A percentile compares a stretch with the other conserved stretches of the same genome.
phyloP scores from a whole-genome alignment of 1,139 yeast species.

The Debaryomyces coudertii region DNA sequence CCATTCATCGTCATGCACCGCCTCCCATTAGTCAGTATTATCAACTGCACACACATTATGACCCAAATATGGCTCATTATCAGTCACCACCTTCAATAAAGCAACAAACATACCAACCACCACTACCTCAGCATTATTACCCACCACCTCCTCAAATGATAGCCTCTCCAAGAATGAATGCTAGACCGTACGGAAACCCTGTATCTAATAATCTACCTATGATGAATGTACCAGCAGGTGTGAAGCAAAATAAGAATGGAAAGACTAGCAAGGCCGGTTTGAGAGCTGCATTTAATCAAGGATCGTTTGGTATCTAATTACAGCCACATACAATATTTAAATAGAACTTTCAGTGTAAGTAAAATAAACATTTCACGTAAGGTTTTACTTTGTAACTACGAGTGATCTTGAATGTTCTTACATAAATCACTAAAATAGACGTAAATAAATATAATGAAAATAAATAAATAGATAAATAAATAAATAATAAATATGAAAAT shows the following conservation, averaged over 20 bases:
- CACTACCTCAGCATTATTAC: neutral
- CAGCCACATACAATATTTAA: neutral
- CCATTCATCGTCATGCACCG: neutral
- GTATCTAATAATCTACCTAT: constrained; percentile 37
- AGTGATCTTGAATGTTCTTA: neutral
- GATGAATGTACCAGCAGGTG: constrained; percentile 43
- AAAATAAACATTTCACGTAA: neutral
- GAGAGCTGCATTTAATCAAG: constrained; percentile 46
- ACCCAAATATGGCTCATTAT: neutral
- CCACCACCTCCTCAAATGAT: neutral
- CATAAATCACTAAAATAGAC: constrained; percentile 4
- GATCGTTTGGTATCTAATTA: constrained; percentile 43
- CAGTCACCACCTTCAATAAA: constrained; percentile 1
- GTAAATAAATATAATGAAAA: too few relatives aligned
- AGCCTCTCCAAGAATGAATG: constrained; percentile 12
- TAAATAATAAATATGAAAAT: constrained; percentile 8
- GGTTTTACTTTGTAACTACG: neutral
- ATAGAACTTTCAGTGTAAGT: neutral
- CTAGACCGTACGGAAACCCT: constrained; percentile 16
- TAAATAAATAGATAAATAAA: constrained; percentile 8
- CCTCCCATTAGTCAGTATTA: constrained; percentile 2
- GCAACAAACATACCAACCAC: constrained; percentile 8
- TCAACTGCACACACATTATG: neutral
- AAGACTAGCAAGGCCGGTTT: constrained; percentile 41
- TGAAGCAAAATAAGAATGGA: constrained; percentile 37